phyloP scores from a whole-genome alignment of 805 yeast species.

The Starmerella apis region DNA sequence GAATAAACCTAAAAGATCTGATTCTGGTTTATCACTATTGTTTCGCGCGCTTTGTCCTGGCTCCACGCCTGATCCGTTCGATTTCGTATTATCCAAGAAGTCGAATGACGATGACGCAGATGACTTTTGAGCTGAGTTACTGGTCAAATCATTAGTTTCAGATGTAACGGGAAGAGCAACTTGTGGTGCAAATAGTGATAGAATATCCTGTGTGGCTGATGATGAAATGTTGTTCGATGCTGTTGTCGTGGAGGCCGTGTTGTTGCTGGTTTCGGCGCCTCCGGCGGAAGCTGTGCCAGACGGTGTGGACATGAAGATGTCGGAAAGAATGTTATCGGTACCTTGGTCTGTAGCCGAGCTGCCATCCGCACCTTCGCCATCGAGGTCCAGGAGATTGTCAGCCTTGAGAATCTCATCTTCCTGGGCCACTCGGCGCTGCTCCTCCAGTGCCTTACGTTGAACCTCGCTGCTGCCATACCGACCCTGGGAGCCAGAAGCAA shows the following conservation, averaged over 20 bases:
- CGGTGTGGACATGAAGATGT: slow-evolving; percentile 23
- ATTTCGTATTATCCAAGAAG: neutral
- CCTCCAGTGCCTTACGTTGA: slow-evolving; percentile 51
- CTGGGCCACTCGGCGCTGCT: slow-evolving; percentile 64
- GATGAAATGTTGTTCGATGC: slow-evolving; percentile 13
- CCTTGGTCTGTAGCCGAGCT: slow-evolving; percentile 21
- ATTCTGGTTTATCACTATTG: slow-evolving; percentile 16
- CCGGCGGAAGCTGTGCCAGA: slow-evolving; percentile 4
- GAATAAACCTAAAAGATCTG: slow-evolving; percentile 30
- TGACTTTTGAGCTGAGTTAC: neutral
- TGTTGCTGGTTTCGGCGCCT: neutral
- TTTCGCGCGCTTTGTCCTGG: neutral
- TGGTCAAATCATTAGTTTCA: neutral
- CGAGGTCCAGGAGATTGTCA: slow-evolving; percentile 68
- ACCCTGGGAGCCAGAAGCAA: slow-evolving; percentile 25
- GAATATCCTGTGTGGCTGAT: slow-evolving; percentile 36
- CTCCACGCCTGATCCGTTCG: no score
- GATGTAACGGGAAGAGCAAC: neutral
- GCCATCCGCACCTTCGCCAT: slow-evolving; percentile 34
- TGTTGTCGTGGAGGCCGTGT: slow-evolving; percentile 8
- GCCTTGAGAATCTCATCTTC: slow-evolving; percentile 41
- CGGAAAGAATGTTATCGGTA: slow-evolving; percentile 24
- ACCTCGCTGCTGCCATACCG: slow-evolving; percentile 36
- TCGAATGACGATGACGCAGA: slow-evolving; percentile 4
- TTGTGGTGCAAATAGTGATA: slow-evolving; percentile 36